phyloP scores from a whole-genome alignment of 306 rosid species.

The Cicer chorassanicum region DNA sequence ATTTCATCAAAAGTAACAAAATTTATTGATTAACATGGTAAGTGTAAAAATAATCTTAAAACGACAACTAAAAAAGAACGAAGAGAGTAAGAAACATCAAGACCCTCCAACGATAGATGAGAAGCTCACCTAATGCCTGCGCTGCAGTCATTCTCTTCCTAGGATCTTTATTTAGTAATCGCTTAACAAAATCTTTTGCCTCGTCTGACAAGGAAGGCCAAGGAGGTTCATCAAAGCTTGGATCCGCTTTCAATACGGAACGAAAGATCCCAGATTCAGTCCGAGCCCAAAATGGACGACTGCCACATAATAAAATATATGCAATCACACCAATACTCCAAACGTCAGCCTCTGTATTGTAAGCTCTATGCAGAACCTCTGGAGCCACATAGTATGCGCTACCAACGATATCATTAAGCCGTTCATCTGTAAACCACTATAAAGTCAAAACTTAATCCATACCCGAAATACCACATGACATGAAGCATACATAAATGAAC shows the following conservation, averaged over 20 bases:
- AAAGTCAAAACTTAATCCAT: constrained; percentile 20
- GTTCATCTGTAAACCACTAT: constrained; percentile 72
- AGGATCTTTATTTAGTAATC: constrained; percentile 84
- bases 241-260: constrained; percentile 87
- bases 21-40: too few species aligned
- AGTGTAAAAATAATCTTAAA: too few species aligned
- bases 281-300: constrained; percentile 99
- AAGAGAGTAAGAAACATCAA: not conserved
- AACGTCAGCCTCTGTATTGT: constrained; percentile 86
- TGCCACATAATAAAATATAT: constrained; percentile 87
- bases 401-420: constrained; percentile 94
- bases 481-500: not conserved
- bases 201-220: constrained; percentile 90
- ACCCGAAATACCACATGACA: constrained; percentile 7
- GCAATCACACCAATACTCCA: constrained; percentile 99
- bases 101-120: constrained; percentile 27
- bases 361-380: constrained; percentile 90
- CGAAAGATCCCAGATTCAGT: constrained; percentile 95
- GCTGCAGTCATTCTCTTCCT: constrained; percentile 94
- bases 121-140: constrained; percentile 78
- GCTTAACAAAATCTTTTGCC: constrained; percentile 83
- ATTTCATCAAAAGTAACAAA: too few species aligned
- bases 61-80: too few species aligned
- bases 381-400: constrained; percentile 99
- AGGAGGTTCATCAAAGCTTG: constrained; percentile 84